These are phyloP conservation scores for Drechmeria coniospora DNA, from an alignment of 2,329 filamentous ascomycete species.

Conservation along the genomic window DNA sequence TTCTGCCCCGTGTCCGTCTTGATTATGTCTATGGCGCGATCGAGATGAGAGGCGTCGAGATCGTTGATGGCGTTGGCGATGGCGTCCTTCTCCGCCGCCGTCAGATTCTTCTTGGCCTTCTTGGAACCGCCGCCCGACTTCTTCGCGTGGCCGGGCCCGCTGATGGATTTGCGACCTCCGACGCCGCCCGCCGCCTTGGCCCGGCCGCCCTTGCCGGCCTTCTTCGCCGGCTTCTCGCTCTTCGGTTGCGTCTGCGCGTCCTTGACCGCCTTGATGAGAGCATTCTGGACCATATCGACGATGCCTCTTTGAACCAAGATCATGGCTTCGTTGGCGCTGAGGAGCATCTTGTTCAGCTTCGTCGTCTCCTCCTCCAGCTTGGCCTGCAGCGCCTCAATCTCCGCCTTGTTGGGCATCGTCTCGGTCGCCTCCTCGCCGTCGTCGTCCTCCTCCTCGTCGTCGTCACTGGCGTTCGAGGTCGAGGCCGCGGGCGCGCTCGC, in stretches of 20 bases:
- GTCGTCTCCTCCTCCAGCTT: constrained; percentile 40
- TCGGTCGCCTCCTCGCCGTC: constrained; percentile 27
- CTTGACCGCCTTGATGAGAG: constrained; percentile 58
- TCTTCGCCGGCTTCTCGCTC: constrained; percentile 43
- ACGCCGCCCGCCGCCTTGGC: constrained; percentile 22
- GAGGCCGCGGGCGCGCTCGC: constrained; percentile 35
- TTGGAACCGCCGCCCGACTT: constrained; percentile 25
- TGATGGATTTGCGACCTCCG: constrained; percentile 27
- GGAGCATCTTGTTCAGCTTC: constrained; percentile 38
- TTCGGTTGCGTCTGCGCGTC: constrained; percentile 37
- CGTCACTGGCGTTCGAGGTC: constrained; percentile 52
- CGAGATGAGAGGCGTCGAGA: constrained; percentile 63
- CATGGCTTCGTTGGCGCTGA: constrained; percentile 35
- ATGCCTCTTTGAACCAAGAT: constrained; percentile 45
- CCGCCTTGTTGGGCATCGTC: constrained; percentile 23
- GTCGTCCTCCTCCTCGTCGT: constrained; percentile 55
- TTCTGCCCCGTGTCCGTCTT: constrained; percentile 67
- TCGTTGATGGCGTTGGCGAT: constrained; percentile 76
- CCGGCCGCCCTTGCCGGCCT: constrained; percentile 43
- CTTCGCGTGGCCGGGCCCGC: constrained; percentile 13
- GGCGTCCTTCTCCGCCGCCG: constrained; percentile 74
- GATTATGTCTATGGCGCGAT: constrained; percentile 75
- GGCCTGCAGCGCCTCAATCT: constrained; percentile 35
- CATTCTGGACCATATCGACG: constrained; percentile 49
- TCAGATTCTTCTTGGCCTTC: constrained; percentile 40